Base-by-base conservation (phyloP, 164 flowering plant genomes). In the Nelumbo lutea region DNA sequence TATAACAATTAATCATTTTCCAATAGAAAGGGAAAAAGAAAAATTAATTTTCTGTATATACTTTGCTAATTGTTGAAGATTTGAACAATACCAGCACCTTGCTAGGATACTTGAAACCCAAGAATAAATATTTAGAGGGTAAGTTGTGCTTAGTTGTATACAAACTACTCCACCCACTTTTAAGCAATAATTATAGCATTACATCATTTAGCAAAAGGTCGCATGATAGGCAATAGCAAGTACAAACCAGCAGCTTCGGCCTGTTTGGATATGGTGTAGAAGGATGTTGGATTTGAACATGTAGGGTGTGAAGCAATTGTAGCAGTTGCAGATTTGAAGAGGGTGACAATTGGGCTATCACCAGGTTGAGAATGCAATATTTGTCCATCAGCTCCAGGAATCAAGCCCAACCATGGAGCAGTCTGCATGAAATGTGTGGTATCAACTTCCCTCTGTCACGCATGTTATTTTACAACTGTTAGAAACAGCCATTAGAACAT, bases 241-340 rank as follows among this genome's bases (percentile, higher is more conserved):
- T 62, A 65, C 80, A 39, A 38, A 92, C 99, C 98, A 68, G 99
- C 99, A 75, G 99, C 99, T 86, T 96, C 99, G 73, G 99, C 98
- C 76, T 96, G 99, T 69, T 90, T 88, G 72, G 98, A 86, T 76
- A 90, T 77, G 68, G 90, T 90, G 77, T 83, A 65, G 71, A 90
- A 88, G 64, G 90, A 84, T 62, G 85, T 67, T 64, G 87, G 82
- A 76, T 78, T 86, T 74, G 84, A 76, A 73, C 82, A 83, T 15
- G 77, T 75, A 65, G 87, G 87, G 55, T 77, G 78, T 61, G 96
- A 88, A 57, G 79, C 83, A 70, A 82, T 79, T 46, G 88, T 89
- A 70, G 86, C 68, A 68, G 88, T 83, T 40, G 88, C 85, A 64
- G 97, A 89, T 77, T 90, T 92, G 77, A 92, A 88, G 66, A 95